phyloP scores from a whole-genome alignment of 345 rosid species.

The Euphorbia tirucalli region DNA sequence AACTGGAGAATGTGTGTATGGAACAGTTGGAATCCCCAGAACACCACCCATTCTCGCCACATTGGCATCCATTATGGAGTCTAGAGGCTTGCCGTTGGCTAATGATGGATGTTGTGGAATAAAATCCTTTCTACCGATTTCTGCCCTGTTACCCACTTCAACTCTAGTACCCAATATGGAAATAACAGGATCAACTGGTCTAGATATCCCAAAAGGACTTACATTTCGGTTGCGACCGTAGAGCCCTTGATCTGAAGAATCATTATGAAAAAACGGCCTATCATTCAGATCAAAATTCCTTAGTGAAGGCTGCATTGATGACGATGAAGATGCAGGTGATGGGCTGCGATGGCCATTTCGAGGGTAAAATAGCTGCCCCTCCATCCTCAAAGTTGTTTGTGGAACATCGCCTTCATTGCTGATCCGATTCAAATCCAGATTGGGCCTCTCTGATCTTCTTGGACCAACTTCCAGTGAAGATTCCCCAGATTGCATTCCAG shows the following conservation, averaged over 20 bases:
- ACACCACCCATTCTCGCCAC: constrained; percentile 51
- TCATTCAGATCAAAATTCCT: constrained; percentile 94
- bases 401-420: constrained; percentile 68
- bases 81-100: constrained; percentile 59
- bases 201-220: constrained; percentile 41
- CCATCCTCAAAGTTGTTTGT: constrained; percentile 46
- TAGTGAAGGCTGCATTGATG: constrained; percentile 54
- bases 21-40: constrained; percentile 47
- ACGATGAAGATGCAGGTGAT: constrained; percentile 75
- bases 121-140: constrained; percentile 49
- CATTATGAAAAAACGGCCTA: constrained; percentile 49
- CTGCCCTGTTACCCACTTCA: constrained; percentile 29
- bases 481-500: constrained; percentile 52
- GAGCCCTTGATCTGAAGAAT: constrained; percentile 51
- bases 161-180: constrained; percentile 76
- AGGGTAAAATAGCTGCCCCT: constrained; percentile 43
- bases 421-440: constrained; percentile 71
- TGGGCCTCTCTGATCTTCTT: constrained; percentile 56
- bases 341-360: constrained; percentile 61
- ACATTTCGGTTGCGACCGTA: constrained; percentile 34
- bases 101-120: constrained; percentile 44
- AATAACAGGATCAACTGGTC: constrained; percentile 54
- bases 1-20: constrained; percentile 57
- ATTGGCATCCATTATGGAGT: constrained; percentile 41
- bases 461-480: constrained; percentile 60